Conservation (phyloP, 371 early-diverging fungal species). For the Thermomucor indicae-seudaticae region DNA sequence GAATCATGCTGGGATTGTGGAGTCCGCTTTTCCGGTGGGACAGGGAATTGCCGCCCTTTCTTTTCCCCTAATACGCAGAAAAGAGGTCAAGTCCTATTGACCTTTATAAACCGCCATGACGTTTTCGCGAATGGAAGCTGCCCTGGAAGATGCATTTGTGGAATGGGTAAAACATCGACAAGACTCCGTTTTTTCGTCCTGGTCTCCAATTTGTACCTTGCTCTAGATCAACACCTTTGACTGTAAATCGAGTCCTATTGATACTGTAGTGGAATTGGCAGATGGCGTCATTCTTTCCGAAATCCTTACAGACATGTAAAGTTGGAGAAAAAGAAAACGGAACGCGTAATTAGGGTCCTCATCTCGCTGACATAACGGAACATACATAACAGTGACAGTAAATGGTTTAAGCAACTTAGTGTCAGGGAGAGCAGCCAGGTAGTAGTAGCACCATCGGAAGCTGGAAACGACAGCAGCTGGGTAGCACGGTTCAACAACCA, state of each 20-base stretch:
- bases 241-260: conserved; percentile 56
- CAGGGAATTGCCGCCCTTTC: too few species aligned
- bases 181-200: background rate
- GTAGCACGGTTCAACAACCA: conserved; percentile 87
- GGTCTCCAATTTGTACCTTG: background rate
- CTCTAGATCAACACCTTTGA: conserved; percentile 73
- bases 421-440: too few species aligned
- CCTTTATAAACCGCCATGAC: too few species aligned
- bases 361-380: background rate
- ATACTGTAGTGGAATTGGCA: conserved; percentile 68
- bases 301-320: conserved; percentile 82
- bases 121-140: conserved; percentile 47
- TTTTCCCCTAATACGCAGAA: too few species aligned
- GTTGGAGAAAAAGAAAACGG: background rate
- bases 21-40: too few species aligned
- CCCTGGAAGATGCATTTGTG: conserved; percentile 50
- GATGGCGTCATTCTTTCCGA: conserved; percentile 81
- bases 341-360: background rate
- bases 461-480: conserved; percentile 68
- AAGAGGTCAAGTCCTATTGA: too few species aligned
- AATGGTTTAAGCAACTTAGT: conserved; percentile 79
- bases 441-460: too few species aligned
- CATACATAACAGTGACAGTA: conserved; percentile 61
- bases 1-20: too few species aligned
- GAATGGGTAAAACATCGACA: conserved; percentile 42